Evolutionary conservation across 257 asterid genomes (phyloP).

Genomic region (Avicennia marina): DNA sequence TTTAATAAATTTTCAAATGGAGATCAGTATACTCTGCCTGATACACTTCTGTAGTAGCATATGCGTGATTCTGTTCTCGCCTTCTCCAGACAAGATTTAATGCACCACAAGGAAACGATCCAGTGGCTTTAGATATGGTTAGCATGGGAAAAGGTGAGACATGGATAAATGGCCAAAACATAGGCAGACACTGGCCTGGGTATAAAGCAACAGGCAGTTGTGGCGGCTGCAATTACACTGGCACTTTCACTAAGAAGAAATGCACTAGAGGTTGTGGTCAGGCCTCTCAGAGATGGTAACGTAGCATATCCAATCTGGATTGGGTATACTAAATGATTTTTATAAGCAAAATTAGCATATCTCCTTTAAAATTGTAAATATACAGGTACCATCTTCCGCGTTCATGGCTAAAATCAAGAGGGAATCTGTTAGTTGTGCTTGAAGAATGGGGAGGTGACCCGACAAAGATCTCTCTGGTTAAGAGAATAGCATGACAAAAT

Average conservation of each 20-base stretch:
- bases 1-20: not conserved
- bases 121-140: conserved; percentile 58
- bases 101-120: conserved; percentile 54
- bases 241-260: conserved; percentile 49
- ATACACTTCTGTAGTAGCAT: not conserved
- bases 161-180: conserved; percentile 68
- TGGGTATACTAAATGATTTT: not conserved
- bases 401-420: conserved; percentile 58
- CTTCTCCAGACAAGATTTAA: conserved; percentile 45
- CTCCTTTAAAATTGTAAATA: too few species aligned
- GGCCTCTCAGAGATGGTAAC: conserved; percentile 81
- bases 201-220: conserved; percentile 55
- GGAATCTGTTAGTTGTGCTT: conserved; percentile 54
- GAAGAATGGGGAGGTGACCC: conserved; percentile 82
- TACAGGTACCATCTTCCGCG: not conserved
- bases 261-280: conserved; percentile 54
- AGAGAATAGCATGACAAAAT: conserved; percentile 19
- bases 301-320: not conserved
- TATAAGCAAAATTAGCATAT: too few species aligned
- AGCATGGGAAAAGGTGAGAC: conserved; percentile 74
- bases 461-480: conserved; percentile 45
- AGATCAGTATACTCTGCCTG: not conserved
- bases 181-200: conserved; percentile 75
- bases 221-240: conserved; percentile 49
- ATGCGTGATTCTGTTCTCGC: not conserved